phyloP scores from a whole-genome alignment of 1,284 basidiomycete species.

The Marasmius sp. region DNA sequence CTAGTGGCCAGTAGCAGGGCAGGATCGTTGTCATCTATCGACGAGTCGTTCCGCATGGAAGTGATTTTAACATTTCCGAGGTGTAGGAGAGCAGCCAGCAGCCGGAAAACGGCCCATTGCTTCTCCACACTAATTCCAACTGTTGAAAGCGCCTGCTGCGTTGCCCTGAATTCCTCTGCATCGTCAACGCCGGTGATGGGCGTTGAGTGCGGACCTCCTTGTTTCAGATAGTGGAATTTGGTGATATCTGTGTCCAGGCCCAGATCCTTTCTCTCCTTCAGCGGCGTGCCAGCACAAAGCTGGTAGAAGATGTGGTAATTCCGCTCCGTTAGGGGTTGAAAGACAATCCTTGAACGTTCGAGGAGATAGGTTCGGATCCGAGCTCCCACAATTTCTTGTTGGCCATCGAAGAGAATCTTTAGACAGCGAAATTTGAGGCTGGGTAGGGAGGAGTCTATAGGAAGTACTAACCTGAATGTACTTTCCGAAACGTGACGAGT shows the following conservation, averaged over 20 bases:
- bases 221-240: constrained; percentile 92
- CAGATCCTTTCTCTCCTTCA: constrained; percentile 94
- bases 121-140: constrained; percentile 97
- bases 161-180: constrained; percentile 90
- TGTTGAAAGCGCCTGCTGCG: constrained; percentile 92
- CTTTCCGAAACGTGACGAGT: constrained; percentile 98
- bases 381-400: constrained; percentile 96
- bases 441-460: neutral
- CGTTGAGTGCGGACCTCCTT: constrained; percentile 86
- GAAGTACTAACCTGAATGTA: constrained; percentile 87
- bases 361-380: constrained; percentile 97
- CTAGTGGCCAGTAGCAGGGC: constrained; percentile 82
- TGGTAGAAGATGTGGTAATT: constrained; percentile 99
- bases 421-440: neutral
- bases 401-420: constrained; percentile 93
- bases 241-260: constrained; percentile 84
- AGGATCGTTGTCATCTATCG: constrained; percentile 84
- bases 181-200: constrained; percentile 94
- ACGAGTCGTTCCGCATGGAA: constrained; percentile 79
- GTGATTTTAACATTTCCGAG: constrained; percentile 95
- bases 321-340: constrained; percentile 94
- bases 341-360: constrained; percentile 96
- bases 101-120: constrained; percentile 97
- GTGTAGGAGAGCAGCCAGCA: constrained; percentile 92
- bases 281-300: constrained; percentile 93